phyloP scores from a whole-genome alignment of 2,329 filamentous ascomycete genomes.

The Capronia americana region DNA sequence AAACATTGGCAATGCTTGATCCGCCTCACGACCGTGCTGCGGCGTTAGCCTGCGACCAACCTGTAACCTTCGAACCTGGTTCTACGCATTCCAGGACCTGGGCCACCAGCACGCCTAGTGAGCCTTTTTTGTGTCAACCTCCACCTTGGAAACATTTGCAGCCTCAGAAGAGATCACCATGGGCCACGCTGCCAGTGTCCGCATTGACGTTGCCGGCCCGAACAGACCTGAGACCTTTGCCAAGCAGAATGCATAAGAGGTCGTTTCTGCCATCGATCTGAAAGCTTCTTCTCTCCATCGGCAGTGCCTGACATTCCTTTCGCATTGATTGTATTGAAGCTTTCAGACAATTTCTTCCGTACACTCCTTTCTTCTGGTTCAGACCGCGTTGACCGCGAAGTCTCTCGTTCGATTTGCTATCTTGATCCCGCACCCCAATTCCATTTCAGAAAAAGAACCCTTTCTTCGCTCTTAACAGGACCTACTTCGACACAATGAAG shows the following conservation, averaged over 20 bases:
- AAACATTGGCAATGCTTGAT: conserved; percentile 39
- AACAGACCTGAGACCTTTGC: conserved; percentile 23
- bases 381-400: conserved; percentile 38
- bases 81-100: conserved; percentile 21
- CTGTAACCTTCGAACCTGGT: conserved; percentile 34
- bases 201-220: conserved; percentile 16
- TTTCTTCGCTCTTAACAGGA: conserved; percentile 2
- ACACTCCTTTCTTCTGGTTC: conserved; percentile 32
- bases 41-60: conserved; percentile 31
- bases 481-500: conserved; percentile 31
- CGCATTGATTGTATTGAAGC: conserved; percentile 29
- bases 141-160: conserved; percentile 37
- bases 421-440: conserved; percentile 24
- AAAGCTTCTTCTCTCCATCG: conserved; percentile 33
- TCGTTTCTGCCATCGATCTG: conserved; percentile 20
- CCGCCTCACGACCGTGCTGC: conserved; percentile 9
- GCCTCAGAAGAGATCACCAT: conserved; percentile 39
- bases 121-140: conserved; percentile 33
- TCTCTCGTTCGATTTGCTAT: conserved; percentile 34
- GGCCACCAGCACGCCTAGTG: conserved; percentile 26
- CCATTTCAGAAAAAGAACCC: conserved; percentile 17
- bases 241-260: conserved; percentile 37
- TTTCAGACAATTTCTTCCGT: conserved; percentile 26
- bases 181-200: conserved; percentile 16
- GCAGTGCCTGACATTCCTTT: conserved; percentile 40